Conservation (phyloP, 495 filamentous ascomycete genomes). For the Daldinia caldariorum region DNA sequence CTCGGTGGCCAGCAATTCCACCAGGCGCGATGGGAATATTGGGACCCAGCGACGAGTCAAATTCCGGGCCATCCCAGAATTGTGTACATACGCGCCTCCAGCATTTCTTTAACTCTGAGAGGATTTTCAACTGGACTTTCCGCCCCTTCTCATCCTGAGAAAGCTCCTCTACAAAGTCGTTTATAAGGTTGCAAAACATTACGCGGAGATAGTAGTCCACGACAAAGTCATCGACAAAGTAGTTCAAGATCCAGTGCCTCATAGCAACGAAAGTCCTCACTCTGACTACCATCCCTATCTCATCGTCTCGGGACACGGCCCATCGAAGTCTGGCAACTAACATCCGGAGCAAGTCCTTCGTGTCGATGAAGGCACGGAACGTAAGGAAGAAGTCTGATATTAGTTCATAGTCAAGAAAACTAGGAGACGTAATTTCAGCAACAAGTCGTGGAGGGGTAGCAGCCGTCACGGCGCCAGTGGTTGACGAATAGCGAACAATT, state of each 20-base stretch:
- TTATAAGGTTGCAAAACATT: conserved; percentile 84
- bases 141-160: conserved; percentile 57
- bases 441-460: conserved; percentile 92
- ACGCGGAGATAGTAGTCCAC: conserved; percentile 80
- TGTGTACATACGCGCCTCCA: conserved; percentile 91
- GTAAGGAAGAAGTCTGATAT: conserved; percentile 99
- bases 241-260: conserved; percentile 98
- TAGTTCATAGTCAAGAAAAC: conserved; percentile 96
- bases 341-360: conserved; percentile 79
- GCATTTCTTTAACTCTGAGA: conserved; percentile 94
- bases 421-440: conserved; percentile 96
- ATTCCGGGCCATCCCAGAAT: conserved; percentile 82
- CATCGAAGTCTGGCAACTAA: conserved; percentile 85
- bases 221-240: conserved; percentile 95
- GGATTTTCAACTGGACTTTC: conserved; percentile 85
- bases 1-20: conserved; percentile 67
- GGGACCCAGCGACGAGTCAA: conserved; percentile 64
- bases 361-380: conserved; percentile 83
- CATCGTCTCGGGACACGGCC: conserved; percentile 83
- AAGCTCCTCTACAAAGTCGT: conserved; percentile 72
- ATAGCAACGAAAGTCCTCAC: conserved; percentile 96
- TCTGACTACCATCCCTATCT: conserved; percentile 88
- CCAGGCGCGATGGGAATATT: conserved; percentile 81
- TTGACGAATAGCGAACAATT: conserved; percentile 83
- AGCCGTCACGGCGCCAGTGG: conserved; percentile 79